Evolutionary conservation across 768 basidiomycete species (phyloP), one percentile per base, ranked within the genome.

Genomic region (Holtermannia corniformis): DNA sequence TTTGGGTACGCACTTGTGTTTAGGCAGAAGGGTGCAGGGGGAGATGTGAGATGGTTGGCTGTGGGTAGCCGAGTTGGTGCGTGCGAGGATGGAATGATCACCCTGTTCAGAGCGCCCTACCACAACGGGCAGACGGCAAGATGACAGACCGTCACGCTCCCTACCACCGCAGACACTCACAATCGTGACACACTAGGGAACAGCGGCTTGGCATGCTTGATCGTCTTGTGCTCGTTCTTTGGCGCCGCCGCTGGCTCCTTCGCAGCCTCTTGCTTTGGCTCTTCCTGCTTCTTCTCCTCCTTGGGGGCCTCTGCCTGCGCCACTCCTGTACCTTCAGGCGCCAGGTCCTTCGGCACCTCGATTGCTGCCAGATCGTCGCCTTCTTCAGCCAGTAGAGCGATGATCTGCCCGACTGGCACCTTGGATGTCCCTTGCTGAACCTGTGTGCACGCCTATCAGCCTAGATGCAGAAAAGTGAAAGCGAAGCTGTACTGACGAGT

Each of bases 351-450:
- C 24, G 76, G 73, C 12, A 74, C 64, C 63, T 88, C 78, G 43
- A 96, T 80, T 65, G 85, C 83, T 49, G 90, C 82, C 54, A 96
- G 82, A 72, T 96, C 87, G 72, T 99, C 93, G 5, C 93, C 93
- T 72, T 92, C 87, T 68, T 99, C 92, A 23, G 89, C 92, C 5
- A 96, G 79, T 41, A 99, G 77, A 1, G 90, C 93, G 62, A 99
- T 97, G 20, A 84, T 72, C 70, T 83, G 83, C 44, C 95, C 95
- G 43, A 97, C 86, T 0, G 82, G 78, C 50, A 99, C 78, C 64
- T 84, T 84, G 67, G 90, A 87, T 1, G 86, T 73, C 44, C 92
- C 91, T 47, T 88, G 86, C 25, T 77, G 77, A 41, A 77, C 72
- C 87, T 90, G 71, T 28, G 14, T 32, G n/a, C n/a, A n/a, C n/a